Evolutionary conservation across 148 eudicot genomes (phyloP).

Genomic region (Hydrangea macrophylla): DNA sequence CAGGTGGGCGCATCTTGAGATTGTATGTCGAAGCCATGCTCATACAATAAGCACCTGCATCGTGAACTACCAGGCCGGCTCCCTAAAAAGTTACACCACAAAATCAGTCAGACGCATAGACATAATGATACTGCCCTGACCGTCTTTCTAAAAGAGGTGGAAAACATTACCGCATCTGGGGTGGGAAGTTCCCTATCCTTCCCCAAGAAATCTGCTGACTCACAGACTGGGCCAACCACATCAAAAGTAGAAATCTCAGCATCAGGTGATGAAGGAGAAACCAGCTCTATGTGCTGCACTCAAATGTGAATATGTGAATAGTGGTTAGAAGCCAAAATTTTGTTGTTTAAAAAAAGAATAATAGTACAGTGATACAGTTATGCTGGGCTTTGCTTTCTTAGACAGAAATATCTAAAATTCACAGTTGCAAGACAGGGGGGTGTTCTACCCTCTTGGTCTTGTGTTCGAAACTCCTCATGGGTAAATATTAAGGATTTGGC

Average conservation of each 20-base stretch:
- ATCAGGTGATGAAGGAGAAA: conserved; percentile 65
- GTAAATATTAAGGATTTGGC: no score
- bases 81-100: conserved; percentile 48
- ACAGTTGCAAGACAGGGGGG: neutral
- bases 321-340: neutral
- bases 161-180: conserved; percentile 55
- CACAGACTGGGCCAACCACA: conserved; percentile 98
- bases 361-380: neutral
- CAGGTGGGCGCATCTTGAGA: conserved; percentile 99
- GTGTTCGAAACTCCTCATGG: neutral
- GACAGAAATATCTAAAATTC: neutral
- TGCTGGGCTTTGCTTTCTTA: neutral
- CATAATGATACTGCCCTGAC: neutral
- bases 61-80: conserved; percentile 88
- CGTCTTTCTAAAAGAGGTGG: neutral
- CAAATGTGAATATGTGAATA: neutral
- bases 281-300: conserved; percentile 83
- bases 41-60: conserved; percentile 99
- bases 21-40: conserved; percentile 99
- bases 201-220: conserved; percentile 95
- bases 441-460: neutral
- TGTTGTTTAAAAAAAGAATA: neutral
- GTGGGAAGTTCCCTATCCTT: conserved; percentile 84
- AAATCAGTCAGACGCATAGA: neutral
- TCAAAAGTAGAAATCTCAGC: conserved; percentile 71